Conservation (phyloP, 1,284 basidiomycete species). For the Naganishia liquefaciens region DNA sequence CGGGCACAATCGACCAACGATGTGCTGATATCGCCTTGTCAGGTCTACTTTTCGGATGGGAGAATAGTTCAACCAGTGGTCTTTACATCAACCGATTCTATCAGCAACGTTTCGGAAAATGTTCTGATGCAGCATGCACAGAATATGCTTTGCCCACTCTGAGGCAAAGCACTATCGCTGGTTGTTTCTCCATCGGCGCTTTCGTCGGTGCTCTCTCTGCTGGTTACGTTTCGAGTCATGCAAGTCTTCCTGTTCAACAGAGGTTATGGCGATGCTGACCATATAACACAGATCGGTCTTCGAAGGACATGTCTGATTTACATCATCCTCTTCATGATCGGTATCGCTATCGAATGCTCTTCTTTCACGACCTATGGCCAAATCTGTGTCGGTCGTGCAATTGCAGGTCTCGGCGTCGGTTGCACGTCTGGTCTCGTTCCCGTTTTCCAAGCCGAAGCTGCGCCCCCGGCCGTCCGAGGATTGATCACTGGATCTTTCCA, state of each 20-base stretch:
- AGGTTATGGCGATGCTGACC: not conserved
- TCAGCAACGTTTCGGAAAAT: slow-evolving; percentile 30
- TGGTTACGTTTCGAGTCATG: slow-evolving; percentile 44
- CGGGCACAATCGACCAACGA: too few species aligned
- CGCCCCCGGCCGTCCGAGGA: slow-evolving; percentile 48
- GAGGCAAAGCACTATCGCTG: slow-evolving; percentile 49
- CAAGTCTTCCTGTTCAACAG: slow-evolving; percentile 32
- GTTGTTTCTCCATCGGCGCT: slow-evolving; percentile 50
- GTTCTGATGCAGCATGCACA: slow-evolving; percentile 22
- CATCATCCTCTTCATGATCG: slow-evolving; percentile 51
- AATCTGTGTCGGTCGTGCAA: slow-evolving; percentile 51
- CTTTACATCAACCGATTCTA: slow-evolving; percentile 31
- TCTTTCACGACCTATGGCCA: slow-evolving; percentile 47
- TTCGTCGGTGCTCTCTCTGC: slow-evolving; percentile 50
- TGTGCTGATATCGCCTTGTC: not conserved
- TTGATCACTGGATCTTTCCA: slow-evolving; percentile 55
- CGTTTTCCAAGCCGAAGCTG: slow-evolving; percentile 54
- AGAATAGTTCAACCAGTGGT: slow-evolving; percentile 34
- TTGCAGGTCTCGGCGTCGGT: slow-evolving; percentile 53
- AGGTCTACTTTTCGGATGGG: slow-evolving; percentile 35
- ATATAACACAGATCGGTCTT: slow-evolving; percentile 44
- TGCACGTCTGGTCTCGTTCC: slow-evolving; percentile 54
- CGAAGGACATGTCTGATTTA: slow-evolving; percentile 50
- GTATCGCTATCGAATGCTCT: slow-evolving; percentile 54
- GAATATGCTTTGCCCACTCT: slow-evolving; percentile 37